Percentiles rank a stretch among this genome's conserved stretches.
Evolutionary conservation across 495 filamentous ascomycete genomes (phyloP).

Genomic region (Neurospora sp.): DNA sequence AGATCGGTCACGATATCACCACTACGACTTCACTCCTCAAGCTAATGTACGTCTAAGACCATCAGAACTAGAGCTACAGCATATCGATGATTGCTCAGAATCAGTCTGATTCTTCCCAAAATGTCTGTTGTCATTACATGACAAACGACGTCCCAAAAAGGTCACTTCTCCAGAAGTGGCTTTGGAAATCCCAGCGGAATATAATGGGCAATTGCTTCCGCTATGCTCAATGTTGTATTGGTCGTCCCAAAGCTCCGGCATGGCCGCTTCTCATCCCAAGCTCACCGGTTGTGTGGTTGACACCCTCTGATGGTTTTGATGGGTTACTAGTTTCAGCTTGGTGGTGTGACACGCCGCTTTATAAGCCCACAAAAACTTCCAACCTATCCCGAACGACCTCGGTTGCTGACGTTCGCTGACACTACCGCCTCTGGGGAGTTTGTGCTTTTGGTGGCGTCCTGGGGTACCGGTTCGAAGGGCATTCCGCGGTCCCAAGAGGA

Average conservation of each 20-base stretch:
- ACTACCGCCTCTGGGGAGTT: not conserved
- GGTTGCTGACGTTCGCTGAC: not conserved
- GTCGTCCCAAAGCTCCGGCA: not conserved
- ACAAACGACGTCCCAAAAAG: not conserved
- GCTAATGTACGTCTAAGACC: not conserved
- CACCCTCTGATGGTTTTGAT: not conserved
- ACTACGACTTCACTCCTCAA: not conserved
- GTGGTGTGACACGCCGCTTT: not conserved
- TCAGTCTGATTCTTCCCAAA: not conserved
- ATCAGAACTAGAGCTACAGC: not conserved
- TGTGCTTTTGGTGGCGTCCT: not conserved
- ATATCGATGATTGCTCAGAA: not conserved
- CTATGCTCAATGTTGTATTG: not conserved
- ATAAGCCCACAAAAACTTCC: not conserved
- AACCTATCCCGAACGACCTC: not conserved
- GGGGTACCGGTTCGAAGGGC: not conserved
- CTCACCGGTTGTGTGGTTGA: not conserved
- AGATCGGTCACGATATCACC: not conserved
- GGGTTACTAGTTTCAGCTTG: not conserved
- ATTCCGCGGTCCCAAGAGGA: not conserved
- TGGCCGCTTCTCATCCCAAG: not conserved
- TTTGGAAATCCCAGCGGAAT: not conserved
- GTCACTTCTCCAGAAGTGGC: not conserved
- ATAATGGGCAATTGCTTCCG: not conserved
- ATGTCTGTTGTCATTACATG: not conserved